These are phyloP conservation scores for Chaetomiaceae sp. DNA, from an alignment of 2,329 filamentous ascomycete genomes.

Conservation along the genomic window DNA sequence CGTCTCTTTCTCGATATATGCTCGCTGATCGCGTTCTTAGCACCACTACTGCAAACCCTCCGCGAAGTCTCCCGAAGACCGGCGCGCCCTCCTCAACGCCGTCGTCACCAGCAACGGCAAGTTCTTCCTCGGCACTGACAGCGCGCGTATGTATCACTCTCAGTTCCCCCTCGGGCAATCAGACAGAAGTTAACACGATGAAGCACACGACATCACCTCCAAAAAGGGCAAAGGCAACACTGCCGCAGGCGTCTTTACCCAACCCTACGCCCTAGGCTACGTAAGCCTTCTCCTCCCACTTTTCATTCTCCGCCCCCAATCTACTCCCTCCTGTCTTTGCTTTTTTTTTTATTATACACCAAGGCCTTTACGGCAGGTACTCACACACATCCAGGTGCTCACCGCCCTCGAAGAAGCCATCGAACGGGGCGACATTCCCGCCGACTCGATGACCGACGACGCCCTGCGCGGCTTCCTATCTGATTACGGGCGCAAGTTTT, in stretches of 20 bases:
- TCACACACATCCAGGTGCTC: constrained; percentile 49
- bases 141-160: constrained; percentile 50
- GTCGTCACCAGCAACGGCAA: constrained; percentile 53
- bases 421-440: constrained; percentile 44
- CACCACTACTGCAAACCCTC: constrained; percentile 75
- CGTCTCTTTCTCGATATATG: constrained; percentile 12
- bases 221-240: constrained; percentile 54
- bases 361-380: constrained; percentile 13
- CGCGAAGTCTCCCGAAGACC: constrained; percentile 64
- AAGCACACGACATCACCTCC: constrained; percentile 49
- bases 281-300: constrained; percentile 17
- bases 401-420: constrained; percentile 57
- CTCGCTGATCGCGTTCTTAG: constrained; percentile 30
- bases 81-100: constrained; percentile 64
- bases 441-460: constrained; percentile 47
- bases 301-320: background rate
- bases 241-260: constrained; percentile 73
- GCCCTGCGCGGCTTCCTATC: constrained; percentile 50
- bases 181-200: no score
- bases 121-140: constrained; percentile 70
- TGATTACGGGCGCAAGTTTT: constrained; percentile 48
- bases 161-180: background rate
- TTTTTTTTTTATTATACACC: no score
- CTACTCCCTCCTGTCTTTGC: no score
- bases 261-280: constrained; percentile 55